Conservation (phyloP, 1,284 basidiomycete species). For the Omphalotus olearius region DNA sequence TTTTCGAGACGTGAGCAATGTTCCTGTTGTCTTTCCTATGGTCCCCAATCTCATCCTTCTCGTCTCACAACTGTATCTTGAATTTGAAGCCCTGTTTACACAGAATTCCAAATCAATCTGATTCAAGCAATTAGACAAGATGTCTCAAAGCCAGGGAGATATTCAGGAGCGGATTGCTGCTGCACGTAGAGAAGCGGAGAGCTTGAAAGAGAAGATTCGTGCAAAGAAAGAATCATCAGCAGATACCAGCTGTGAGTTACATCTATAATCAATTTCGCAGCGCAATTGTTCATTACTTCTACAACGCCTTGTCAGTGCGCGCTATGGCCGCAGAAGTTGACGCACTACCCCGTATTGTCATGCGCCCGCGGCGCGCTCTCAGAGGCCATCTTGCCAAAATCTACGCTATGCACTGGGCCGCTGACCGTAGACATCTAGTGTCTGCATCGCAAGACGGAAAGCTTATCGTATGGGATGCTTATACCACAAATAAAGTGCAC, state of each 20-base stretch:
- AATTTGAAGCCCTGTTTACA: neutral
- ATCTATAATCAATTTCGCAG: conserved; percentile 4
- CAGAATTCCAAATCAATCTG: neutral
- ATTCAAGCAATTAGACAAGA: conserved; percentile 26
- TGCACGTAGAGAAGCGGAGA: conserved; percentile 93
- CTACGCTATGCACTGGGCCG: conserved; percentile 99
- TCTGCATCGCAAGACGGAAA: conserved; percentile 99
- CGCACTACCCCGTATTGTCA: conserved; percentile 90
- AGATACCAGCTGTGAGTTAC: conserved; percentile 86
- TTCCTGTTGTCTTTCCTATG: neutral
- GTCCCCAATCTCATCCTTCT: conserved; percentile 5
- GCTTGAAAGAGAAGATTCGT: conserved; percentile 95
- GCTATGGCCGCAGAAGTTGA: conserved; percentile 97
- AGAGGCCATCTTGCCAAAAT: conserved; percentile 99
- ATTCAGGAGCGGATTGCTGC: conserved; percentile 95
- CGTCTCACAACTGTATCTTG: neutral
- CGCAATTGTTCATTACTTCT: neutral
- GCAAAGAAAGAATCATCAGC: conserved; percentile 93
- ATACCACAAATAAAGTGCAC: conserved; percentile 99
- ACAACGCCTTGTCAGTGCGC: conserved; percentile 53
- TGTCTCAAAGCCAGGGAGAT: conserved; percentile 81
- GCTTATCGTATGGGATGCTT: conserved; percentile 99
- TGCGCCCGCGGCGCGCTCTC: conserved; percentile 92
- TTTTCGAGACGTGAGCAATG: no score
- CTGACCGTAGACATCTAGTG: conserved; percentile 94